These are phyloP conservation scores for Tylopilus intermedius DNA, from an alignment of 768 basidiomycete species.

Conservation along the genomic window DNA sequence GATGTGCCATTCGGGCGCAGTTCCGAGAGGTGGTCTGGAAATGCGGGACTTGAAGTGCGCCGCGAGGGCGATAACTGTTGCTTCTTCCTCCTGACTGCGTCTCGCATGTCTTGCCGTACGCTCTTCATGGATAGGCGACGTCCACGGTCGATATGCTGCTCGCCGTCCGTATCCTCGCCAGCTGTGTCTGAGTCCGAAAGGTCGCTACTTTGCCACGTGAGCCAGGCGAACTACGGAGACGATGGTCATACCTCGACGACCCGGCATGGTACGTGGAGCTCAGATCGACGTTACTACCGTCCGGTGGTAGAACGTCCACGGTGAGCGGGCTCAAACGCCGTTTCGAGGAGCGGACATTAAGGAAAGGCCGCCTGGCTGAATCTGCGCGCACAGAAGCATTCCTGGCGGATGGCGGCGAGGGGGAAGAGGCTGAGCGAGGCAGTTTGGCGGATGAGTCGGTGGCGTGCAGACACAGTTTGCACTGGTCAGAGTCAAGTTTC, in stretches of 20 bases:
- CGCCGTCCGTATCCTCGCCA: constrained; percentile 57
- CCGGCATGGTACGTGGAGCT: constrained; percentile 87
- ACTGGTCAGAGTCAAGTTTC: not conserved
- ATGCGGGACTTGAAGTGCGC: constrained; percentile 22
- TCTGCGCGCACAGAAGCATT: constrained; percentile 51
- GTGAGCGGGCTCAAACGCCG: constrained; percentile 25
- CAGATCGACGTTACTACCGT: constrained; percentile 51
- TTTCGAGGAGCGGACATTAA: constrained; percentile 26
- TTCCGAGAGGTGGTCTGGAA: constrained; percentile 27
- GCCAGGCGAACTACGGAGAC: not conserved
- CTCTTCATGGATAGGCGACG: constrained; percentile 34
- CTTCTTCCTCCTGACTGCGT: constrained; percentile 26
- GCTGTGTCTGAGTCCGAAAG: constrained; percentile 48
- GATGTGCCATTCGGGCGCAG: constrained; percentile 33
- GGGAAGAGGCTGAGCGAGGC: constrained; percentile 76
- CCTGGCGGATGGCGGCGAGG: constrained; percentile 62
- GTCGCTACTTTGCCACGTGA: constrained; percentile 36
- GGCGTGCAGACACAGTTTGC: not conserved
- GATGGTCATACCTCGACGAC: constrained; percentile 61
- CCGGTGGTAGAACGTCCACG: constrained; percentile 16
- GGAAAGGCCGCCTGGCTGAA: constrained; percentile 34
- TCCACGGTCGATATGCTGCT: constrained; percentile 39
- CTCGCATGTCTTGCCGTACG: constrained; percentile 24
- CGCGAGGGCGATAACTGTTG: constrained; percentile 23
- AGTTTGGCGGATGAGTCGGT: constrained; percentile 43